A percentile compares a stretch with the other conserved stretches of the same genome.
Conservation (phyloP, 257 asterid genomes). For the Primulina eburnea region DNA sequence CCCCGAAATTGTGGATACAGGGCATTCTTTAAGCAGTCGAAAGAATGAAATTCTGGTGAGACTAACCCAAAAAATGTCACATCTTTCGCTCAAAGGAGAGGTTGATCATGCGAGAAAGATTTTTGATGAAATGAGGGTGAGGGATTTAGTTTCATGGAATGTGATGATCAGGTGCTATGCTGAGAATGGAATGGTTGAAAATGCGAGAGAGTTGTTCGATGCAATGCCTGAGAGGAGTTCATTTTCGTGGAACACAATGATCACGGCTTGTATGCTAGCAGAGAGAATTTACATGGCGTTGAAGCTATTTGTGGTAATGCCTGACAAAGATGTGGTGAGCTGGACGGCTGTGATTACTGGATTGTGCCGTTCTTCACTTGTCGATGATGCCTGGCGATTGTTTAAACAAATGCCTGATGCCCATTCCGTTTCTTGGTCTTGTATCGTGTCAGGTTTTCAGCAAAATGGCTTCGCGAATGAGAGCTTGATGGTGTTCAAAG, state of each 20-base stretch:
- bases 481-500: constrained; percentile 37
- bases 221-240: constrained; percentile 30
- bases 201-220: constrained; percentile 40
- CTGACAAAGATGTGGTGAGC: constrained; percentile 36
- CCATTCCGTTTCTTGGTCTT: constrained; percentile 51
- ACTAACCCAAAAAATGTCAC: constrained; percentile 13
- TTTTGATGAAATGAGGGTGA: constrained; percentile 37
- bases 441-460: constrained; percentile 48
- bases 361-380: constrained; percentile 34
- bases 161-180: constrained; percentile 44
- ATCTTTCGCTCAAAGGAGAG: constrained; percentile 19
- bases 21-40: too few species aligned
- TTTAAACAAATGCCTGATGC: constrained; percentile 36
- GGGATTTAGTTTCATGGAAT: constrained; percentile 43
- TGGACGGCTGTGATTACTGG: constrained; percentile 53
- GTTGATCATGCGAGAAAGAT: constrained; percentile 34
- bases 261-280: constrained; percentile 38
- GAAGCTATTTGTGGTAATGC: constrained; percentile 36
- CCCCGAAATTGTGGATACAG: too few species aligned
- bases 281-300: constrained; percentile 22
- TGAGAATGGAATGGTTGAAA: constrained; percentile 27
- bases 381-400: constrained; percentile 36
- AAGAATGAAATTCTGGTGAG: too few species aligned
- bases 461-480: constrained; percentile 42
- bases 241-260: constrained; percentile 49